These are phyloP conservation scores for Sordariomycetes sp. DNA, from an alignment of 2,329 filamentous ascomycete genomes.

Conservation along the genomic window DNA sequence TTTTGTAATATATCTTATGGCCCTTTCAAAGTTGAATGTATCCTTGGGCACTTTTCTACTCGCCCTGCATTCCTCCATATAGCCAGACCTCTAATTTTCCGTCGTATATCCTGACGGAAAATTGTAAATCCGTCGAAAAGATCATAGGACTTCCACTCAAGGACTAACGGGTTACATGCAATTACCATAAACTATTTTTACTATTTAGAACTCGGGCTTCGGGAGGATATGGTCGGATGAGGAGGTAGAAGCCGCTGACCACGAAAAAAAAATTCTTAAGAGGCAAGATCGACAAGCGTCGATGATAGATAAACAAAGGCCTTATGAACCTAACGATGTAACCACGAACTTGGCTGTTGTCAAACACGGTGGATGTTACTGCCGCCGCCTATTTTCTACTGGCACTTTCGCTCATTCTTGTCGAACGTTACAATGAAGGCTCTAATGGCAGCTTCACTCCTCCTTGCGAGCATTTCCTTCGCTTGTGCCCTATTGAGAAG, in stretches of 20 bases:
- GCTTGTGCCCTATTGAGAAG: conserved; percentile 7
- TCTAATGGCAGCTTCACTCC: background rate
- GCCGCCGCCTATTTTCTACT: background rate
- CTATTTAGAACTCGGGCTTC: background rate
- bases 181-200: background rate
- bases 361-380: background rate
- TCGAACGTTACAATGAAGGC: background rate
- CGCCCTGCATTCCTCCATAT: background rate
- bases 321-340: background rate
- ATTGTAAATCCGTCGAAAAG: background rate
- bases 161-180: background rate
- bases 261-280: background rate
- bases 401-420: background rate
- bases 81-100: background rate
- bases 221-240: background rate
- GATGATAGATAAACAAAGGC: background rate
- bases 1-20: background rate
- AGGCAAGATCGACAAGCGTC: background rate
- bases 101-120: background rate
- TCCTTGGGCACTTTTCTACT: background rate
- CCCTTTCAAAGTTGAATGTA: background rate
- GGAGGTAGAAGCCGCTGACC: background rate
- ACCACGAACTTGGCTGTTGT: background rate
- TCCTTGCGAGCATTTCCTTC: background rate
- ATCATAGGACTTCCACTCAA: background rate